phyloP scores from a whole-genome alignment of 202 grass and related monocot species.

The Dendrocalamus latiflorus region DNA sequence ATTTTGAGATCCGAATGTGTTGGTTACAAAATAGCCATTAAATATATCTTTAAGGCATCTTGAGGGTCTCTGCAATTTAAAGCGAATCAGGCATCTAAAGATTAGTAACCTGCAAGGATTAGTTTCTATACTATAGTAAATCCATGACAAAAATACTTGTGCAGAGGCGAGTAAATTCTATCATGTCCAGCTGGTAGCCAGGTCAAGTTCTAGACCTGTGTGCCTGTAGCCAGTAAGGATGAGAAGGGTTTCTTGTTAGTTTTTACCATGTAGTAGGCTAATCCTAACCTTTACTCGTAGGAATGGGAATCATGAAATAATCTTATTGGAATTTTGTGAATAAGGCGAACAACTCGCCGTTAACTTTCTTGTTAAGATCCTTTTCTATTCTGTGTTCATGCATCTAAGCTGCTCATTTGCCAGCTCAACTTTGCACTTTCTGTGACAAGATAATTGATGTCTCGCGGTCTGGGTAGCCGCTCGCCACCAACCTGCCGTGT shows the following conservation, averaged over 20 bases:
- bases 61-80: neutral
- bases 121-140: neutral
- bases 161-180: neutral
- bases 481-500: neutral
- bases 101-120: neutral
- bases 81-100: neutral
- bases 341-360: conserved; percentile 15
- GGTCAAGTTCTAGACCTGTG: neutral
- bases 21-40: too few relatives aligned
- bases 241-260: neutral
- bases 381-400: neutral
- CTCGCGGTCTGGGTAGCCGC: neutral
- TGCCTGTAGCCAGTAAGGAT: neutral
- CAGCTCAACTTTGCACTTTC: conserved; percentile 23
- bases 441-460: neutral
- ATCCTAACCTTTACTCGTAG: neutral
- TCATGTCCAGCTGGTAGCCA: neutral
- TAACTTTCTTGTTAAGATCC: neutral
- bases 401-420: neutral
- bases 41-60: neutral
- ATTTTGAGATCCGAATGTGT: neutral
- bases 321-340: neutral
- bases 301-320: neutral
- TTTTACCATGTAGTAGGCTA: neutral
- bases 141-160: neutral